Evolutionary conservation across 2,329 filamentous ascomycete genomes (phyloP).

Genomic region (Colletotrichum spaethianum): DNA sequence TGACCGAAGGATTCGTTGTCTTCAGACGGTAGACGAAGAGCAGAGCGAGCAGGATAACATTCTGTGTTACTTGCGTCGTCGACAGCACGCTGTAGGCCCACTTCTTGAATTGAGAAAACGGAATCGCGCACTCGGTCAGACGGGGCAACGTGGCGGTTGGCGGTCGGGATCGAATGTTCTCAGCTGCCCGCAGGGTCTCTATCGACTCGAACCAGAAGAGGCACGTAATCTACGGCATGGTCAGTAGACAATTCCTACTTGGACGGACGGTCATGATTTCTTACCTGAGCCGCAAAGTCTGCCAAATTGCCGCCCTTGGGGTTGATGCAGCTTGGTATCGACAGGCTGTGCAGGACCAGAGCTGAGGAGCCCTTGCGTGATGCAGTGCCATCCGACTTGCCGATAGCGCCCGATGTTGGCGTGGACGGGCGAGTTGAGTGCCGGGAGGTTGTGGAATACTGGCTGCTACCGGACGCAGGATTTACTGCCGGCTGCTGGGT

Average conservation of each 20-base stretch:
- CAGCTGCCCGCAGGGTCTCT: constrained; percentile 81
- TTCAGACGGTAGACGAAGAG: constrained; percentile 96
- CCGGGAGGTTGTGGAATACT: constrained; percentile 47
- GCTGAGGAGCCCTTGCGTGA: constrained; percentile 58
- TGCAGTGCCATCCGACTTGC: constrained; percentile 49
- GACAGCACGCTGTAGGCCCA: constrained; percentile 93
- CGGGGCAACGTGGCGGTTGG: constrained; percentile 59
- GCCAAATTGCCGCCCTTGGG: constrained; percentile 81
- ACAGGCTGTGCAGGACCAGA: constrained; percentile 72
- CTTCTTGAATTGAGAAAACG: constrained; percentile 86
- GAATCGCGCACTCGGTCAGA: constrained; percentile 80
- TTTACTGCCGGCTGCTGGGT: constrained; percentile 20
- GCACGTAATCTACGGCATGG: constrained; percentile 81
- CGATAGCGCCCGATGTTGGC: constrained; percentile 51
- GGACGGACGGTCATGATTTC: constrained; percentile 45
- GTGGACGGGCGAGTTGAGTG: constrained; percentile 56
- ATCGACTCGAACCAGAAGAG: constrained; percentile 98
- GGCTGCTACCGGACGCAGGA: constrained; percentile 39
- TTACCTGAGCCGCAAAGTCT: constrained; percentile 87
- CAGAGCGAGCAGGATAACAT: constrained; percentile 90
- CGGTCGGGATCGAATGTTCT: constrained; percentile 67
- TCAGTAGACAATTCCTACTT: constrained; percentile 28
- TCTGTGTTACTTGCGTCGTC: constrained; percentile 96
- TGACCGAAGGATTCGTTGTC: constrained; percentile 88
- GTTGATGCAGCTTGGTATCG: constrained; percentile 83